These are phyloP conservation scores for Epichloe sp. DNA, from an alignment of 2,329 filamentous ascomycete genomes.

Conservation along the genomic window DNA sequence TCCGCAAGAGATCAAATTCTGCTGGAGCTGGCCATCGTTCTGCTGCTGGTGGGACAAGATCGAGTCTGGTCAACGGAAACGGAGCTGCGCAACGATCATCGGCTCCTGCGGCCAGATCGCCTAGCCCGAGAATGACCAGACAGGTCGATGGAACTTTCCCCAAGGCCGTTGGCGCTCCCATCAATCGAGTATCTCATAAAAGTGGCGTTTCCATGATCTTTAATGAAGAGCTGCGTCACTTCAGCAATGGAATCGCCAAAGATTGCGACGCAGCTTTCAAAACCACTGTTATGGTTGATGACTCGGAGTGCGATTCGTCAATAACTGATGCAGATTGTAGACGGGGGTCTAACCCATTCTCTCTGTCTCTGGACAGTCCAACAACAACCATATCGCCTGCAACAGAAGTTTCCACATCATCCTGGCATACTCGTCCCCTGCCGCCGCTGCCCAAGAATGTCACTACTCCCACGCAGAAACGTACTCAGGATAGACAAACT, in stretches of 20 bases:
- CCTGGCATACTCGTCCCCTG: constrained; percentile 37
- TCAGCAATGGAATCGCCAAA: constrained; percentile 74
- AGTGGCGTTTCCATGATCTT: constrained; percentile 23
- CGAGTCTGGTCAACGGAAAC: constrained; percentile 8
- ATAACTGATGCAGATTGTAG: constrained; percentile 19
- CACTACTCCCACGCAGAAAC: constrained; percentile 9
- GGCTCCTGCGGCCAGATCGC: constrained; percentile 10
- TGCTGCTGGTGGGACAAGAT: constrained; percentile 7
- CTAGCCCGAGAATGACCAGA: constrained; percentile 18
- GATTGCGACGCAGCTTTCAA: constrained; percentile 91
- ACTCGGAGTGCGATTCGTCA: constrained; percentile 20
- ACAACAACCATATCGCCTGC: constrained; percentile 14
- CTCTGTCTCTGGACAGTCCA: constrained; percentile 25
- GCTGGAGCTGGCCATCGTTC: constrained; percentile 10
- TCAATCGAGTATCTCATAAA: constrained; percentile 4
- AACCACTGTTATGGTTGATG: constrained; percentile 37
- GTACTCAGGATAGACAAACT: constrained; percentile 9
- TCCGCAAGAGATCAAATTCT: constrained; percentile 27
- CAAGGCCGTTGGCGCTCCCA: constrained; percentile 13
- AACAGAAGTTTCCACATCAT: constrained; percentile 17
- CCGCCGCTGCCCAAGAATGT: constrained; percentile 32
- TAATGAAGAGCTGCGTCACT: constrained; percentile 68
- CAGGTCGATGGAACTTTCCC: constrained; percentile 13
- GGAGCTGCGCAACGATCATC: constrained; percentile 11
- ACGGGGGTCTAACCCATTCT: constrained; percentile 29